Percentiles rank a stretch among this genome's conserved stretches.
These are phyloP conservation scores for Gentiana macrophylla DNA, from an alignment of 257 asterid species.

Conservation along the genomic window DNA sequence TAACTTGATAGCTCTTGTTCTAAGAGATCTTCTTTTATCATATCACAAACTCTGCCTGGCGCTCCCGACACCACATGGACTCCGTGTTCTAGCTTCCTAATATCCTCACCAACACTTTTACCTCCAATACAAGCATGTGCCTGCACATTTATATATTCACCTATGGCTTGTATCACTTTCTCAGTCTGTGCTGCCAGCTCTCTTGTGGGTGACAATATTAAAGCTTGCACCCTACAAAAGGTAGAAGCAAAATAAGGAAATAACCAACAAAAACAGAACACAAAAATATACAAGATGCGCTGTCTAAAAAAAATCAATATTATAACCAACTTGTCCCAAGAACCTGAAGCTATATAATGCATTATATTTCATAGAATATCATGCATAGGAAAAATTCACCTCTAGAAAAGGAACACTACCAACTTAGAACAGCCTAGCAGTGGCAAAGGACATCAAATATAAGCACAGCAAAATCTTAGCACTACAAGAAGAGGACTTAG, in stretches of 20 bases:
- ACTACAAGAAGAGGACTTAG: too few relatives aligned
- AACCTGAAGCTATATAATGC: not conserved
- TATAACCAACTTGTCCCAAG: too few relatives aligned
- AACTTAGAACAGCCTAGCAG: too few relatives aligned
- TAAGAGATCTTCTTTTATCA: slow-evolving; percentile 87
- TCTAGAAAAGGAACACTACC: not conserved
- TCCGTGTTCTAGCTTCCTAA: slow-evolving; percentile 86
- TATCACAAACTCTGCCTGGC: slow-evolving; percentile 95
- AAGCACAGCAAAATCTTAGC: too few relatives aligned
- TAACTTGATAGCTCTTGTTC: slow-evolving; percentile 78
- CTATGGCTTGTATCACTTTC: slow-evolving; percentile 81
- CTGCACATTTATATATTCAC: slow-evolving; percentile 71
- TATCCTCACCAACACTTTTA: slow-evolving; percentile 94
- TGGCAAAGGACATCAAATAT: too few relatives aligned
- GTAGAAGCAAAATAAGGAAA: not conserved
- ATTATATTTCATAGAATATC: not conserved
- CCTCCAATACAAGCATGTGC: slow-evolving; percentile 99
- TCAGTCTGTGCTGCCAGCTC: slow-evolving; percentile 97
- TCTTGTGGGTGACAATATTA: slow-evolving; percentile 92
- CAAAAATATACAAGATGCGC: not conserved
- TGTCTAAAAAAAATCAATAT: not conserved
- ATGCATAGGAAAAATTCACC: not conserved
- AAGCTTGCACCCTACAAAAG: slow-evolving; percentile 70
- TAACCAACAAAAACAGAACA: not conserved
- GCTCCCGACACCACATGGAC: slow-evolving; percentile 98